Percentiles rank a stretch among this genome's conserved stretches.
Conservation (phyloP, 345 rosid species). For the Pelargonium nanum region DNA sequence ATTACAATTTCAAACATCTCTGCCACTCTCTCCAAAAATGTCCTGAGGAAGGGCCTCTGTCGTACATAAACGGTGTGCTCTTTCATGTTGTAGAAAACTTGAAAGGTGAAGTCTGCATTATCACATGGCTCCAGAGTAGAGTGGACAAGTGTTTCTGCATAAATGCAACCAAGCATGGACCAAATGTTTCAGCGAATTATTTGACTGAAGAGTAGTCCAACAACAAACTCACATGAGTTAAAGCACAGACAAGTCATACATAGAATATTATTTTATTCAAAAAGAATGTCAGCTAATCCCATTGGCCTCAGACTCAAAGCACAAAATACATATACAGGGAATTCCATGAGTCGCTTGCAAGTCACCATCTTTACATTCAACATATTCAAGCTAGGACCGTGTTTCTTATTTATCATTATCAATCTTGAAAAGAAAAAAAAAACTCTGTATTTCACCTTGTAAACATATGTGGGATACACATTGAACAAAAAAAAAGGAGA, state of each 20-base stretch:
- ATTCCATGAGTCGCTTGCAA: too few relatives aligned
- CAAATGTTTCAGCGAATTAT: neutral
- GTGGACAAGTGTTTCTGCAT: conserved; percentile 21
- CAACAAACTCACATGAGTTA: too few relatives aligned
- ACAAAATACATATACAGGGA: too few relatives aligned
- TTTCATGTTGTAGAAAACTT: conserved; percentile 12
- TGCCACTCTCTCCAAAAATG: conserved; percentile 20
- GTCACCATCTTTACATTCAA: neutral
- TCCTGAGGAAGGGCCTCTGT: conserved; percentile 17
- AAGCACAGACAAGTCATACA: neutral
- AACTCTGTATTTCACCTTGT: neutral
- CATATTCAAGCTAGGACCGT: neutral
- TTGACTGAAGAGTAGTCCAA: neutral
- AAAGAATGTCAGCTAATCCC: neutral
- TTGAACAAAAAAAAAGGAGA: too few relatives aligned
- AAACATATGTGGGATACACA: neutral
- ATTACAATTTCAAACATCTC: conserved; percentile 21
- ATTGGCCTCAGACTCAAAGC: neutral
- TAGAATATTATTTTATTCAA: too few relatives aligned
- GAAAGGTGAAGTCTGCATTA: conserved; percentile 17
- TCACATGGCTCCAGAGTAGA: conserved; percentile 14
- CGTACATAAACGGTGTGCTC: conserved; percentile 21
- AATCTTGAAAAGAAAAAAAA: too few relatives aligned
- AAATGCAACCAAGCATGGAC: neutral
- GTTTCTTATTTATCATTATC: neutral